Base-by-base conservation (phyloP, 139 green algal genomes). In the Tetraselmis striata region DNA sequence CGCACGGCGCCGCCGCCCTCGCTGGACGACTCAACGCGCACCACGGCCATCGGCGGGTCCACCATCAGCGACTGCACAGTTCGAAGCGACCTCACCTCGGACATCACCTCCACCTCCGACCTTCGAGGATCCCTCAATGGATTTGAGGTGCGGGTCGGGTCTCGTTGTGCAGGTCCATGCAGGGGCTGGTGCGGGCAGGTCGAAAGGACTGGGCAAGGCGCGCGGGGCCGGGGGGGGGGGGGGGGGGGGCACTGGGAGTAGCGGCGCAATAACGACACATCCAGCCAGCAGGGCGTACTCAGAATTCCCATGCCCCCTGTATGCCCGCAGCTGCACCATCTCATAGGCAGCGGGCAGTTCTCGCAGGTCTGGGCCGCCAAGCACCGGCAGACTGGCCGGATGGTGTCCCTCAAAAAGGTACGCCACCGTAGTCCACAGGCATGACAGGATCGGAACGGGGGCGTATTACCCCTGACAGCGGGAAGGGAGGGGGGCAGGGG, bases 401-500 rank as follows among this genome's bases (percentile, higher is more conserved):
- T 76, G 67, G 86, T 90, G 2, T 84, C 86, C 11, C 76, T 90
- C 28, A 90, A 90, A 67, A 83, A 85, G 84, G 86, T 90, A 67
- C 18, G 45, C 18, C 45, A 18, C 45, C 32, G 28, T 30, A 30
- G 11, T 22, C 22, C 24, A 1, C n/a, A 26, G 18, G 26, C 77
- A 22, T 28, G 24, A 32, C 32, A 27, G 45, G 29, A 24, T 76
- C 26, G 32, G 2, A 76, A 31, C 45, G 11, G 23, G 22, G 2
- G 1, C 11, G 45, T 5, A 25, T 77, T 11, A 59, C 75, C 27
- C 30, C n/a, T 28, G 23, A n/a, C n/a, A n/a, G n/a, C n/a, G n/a
- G n/a, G n/a, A n/a, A n/a, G n/a, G n/a, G n/a, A n/a, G n/a, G n/a
- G n/a, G n/a, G n/a, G n/a, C n/a, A n/a, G n/a, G n/a, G n/a, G n/a